Base-by-base conservation (phyloP, 345 rosid species). In the Luvunga scandens region DNA sequence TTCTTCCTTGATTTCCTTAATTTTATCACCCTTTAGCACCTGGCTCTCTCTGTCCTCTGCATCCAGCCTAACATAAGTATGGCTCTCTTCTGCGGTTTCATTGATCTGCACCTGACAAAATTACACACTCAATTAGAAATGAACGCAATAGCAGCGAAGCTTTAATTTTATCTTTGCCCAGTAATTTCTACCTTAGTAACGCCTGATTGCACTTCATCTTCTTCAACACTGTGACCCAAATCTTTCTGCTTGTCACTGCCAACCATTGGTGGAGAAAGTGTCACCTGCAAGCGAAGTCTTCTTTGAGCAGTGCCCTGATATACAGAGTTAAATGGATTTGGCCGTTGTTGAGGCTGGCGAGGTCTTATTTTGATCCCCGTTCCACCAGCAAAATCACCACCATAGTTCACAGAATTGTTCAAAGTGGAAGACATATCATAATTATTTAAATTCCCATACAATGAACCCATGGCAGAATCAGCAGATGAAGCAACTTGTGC, bases 221-320 rank as follows among this genome's bases (percentile, higher is more conserved):
- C 88, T 75, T 86, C 86, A 64, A 71, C 81, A 66, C 34, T 34
- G 62, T 34, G 5, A 71, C 72, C 72, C n/a, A 73, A 39, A 75
- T 78, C 82, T 53, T 61, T 77, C 69, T 25, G 72, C 62, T 50
- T 65, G 64, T 42, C 63, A 48, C 69, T 80, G 22, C 45, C 73
- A 69, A 39, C 66, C 24, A 72, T 34, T 5, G 55, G 75, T 25
- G 63, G 34, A 66, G 72, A 31, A n/a, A 0, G 22, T 45, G 74
- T 73, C 31, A 66, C 57, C 79, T 80, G 90, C 79, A 95, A 77
- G 19, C 79, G 91, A 76, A 93, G 69, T 84, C 97, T 90, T 81
- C 93, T 87, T 30, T 83, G 79, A 79, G 95, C 95, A 77, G 85
- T 91, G 63, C 94, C 97, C 75, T 90, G 95, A 77, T 22, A 2